Evolutionary conservation across 2,329 filamentous ascomycete species (phyloP).

Genomic region (Xylariaceae sp.): DNA sequence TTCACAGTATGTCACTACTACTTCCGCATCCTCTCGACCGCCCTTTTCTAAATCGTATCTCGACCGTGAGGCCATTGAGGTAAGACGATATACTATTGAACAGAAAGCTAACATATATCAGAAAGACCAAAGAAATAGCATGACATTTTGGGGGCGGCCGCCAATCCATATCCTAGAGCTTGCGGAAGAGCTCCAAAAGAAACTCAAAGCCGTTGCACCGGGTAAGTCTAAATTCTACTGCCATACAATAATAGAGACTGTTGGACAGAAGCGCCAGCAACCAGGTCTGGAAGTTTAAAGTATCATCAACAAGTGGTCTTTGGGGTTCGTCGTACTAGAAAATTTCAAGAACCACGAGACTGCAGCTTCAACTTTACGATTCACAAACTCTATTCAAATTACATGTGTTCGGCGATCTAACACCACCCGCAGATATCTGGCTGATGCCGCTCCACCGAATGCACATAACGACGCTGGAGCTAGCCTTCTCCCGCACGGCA

Average conservation of each 20-base stretch:
- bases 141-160: conserved; percentile 88
- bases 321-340: background rate
- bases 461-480: conserved; percentile 84
- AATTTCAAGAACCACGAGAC: background rate
- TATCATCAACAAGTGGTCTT: background rate
- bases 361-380: background rate
- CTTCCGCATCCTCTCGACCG: background rate
- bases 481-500: conserved; percentile 76
- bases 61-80: too few species aligned
- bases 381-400: background rate
- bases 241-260: background rate
- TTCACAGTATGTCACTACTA: conserved; percentile 17
- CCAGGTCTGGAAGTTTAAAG: background rate
- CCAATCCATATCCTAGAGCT: conserved; percentile 71
- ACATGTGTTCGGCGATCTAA: background rate
- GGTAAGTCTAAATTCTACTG: conserved; percentile 55
- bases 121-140: conserved; percentile 74
- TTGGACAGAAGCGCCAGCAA: background rate
- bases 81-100: background rate
- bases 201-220: conserved; percentile 66
- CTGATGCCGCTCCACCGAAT: conserved; percentile 78
- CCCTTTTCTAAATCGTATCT: too few species aligned
- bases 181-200: conserved; percentile 68
- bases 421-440: conserved; percentile 67
- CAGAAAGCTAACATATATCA: conserved; percentile 9